Evolutionary conservation across 169 alveolate species (phyloP).

Genomic region (Plasmodium fragile): DNA sequence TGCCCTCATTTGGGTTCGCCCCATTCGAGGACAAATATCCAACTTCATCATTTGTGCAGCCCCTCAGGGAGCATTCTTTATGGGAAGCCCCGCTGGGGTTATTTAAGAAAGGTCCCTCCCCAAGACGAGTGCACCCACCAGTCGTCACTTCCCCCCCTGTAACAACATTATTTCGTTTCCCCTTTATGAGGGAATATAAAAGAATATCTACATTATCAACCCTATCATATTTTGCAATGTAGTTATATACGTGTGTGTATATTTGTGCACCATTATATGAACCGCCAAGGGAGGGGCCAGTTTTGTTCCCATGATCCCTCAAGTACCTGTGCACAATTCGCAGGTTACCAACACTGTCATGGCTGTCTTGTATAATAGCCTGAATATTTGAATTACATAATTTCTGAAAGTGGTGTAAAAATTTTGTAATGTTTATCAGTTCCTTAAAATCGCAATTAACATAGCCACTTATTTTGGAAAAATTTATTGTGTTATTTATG

Average conservation of each 20-base stretch:
- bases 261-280: background rate
- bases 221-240: conserved; percentile 21
- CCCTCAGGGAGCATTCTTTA: background rate
- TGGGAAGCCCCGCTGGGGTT: background rate
- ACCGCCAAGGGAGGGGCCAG: background rate
- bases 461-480: conserved; percentile 43
- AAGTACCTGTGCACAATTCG: conserved; percentile 36
- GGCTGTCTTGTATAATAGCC: conserved; percentile 17
- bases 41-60: background rate
- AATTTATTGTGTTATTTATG: conserved; percentile 45
- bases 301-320: conserved; percentile 14
- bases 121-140: background rate
- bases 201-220: conserved; percentile 50
- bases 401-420: conserved; percentile 41
- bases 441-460: conserved; percentile 61
- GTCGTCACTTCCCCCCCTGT: background rate
- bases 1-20: background rate
- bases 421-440: conserved; percentile 39
- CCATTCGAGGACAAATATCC: background rate
- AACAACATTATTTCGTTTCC: background rate
- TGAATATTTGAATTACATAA: conserved; percentile 55
- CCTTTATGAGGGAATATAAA: conserved; percentile 28
- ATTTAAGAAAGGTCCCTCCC: background rate
- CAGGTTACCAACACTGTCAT: background rate
- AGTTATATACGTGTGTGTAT: conserved; percentile 30